phyloP scores from a whole-genome alignment of 2,329 filamentous ascomycete species.

The Pochonia chlamydosporia region DNA sequence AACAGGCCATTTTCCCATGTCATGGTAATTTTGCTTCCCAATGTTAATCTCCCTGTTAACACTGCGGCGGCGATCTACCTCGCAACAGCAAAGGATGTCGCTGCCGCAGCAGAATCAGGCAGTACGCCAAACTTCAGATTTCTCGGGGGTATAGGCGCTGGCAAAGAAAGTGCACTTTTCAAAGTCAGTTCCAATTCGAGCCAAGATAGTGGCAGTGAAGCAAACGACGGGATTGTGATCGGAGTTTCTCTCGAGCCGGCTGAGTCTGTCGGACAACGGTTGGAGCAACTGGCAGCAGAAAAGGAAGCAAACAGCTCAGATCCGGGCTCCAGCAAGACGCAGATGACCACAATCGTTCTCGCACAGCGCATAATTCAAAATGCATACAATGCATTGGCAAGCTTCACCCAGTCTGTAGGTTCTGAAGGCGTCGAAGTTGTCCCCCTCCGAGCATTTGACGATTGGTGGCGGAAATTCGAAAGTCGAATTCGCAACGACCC shows the following conservation, averaged over 20 bases:
- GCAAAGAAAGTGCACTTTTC: slow-evolving; percentile 91
- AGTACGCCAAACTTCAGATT: slow-evolving; percentile 64
- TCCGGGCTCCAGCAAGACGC: slow-evolving; percentile 11
- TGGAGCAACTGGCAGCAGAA: slow-evolving; percentile 49
- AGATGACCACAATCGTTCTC: slow-evolving; percentile 66
- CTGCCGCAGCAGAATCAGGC: slow-evolving; percentile 32
- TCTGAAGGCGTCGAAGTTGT: slow-evolving; percentile 73
- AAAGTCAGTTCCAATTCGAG: slow-evolving; percentile 47
- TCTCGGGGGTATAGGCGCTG: slow-evolving; percentile 80
- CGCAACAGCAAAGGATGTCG: slow-evolving; percentile 43
- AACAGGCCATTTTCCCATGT: slow-evolving; percentile 67
- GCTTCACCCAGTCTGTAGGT: slow-evolving; percentile 65
- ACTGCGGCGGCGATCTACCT: slow-evolving; percentile 89
- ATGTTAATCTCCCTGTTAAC: slow-evolving; percentile 62
- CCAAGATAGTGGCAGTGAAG: slow-evolving; percentile 8
- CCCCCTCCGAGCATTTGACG: slow-evolving; percentile 89
- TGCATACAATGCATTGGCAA: slow-evolving; percentile 92
- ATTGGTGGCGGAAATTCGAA: slow-evolving; percentile 98
- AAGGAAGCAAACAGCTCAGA: slow-evolving; percentile 15
- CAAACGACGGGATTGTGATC: slow-evolving; percentile 55
- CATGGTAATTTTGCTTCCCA: slow-evolving; percentile 83
- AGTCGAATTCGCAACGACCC: slow-evolving; percentile 78
- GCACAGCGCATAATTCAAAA: slow-evolving; percentile 94
- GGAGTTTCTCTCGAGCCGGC: slow-evolving; percentile 79
- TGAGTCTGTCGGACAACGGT: slow-evolving; percentile 61